These are phyloP conservation scores for Nakaseomyces kungkrabaensis DNA, from an alignment of 1,139 yeast species.

Conservation along the genomic window DNA sequence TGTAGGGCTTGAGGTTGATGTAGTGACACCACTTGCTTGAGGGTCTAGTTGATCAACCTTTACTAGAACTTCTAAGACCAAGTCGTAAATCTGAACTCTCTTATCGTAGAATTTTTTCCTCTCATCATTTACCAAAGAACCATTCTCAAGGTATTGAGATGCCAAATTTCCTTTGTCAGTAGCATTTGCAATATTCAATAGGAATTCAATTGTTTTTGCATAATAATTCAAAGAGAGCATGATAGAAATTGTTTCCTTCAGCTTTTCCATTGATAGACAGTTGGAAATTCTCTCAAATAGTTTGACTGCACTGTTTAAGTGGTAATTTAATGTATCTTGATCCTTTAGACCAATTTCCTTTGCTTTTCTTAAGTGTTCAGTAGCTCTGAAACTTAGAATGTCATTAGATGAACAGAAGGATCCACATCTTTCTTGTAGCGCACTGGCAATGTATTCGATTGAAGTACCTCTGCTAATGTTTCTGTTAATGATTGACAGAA, in stretches of 20 bases:
- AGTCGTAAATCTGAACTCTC: constrained; percentile 54
- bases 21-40: constrained; percentile 5
- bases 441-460: constrained; percentile 79
- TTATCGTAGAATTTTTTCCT: constrained; percentile 36
- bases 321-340: constrained; percentile 57
- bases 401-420: constrained; percentile 92
- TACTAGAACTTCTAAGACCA: constrained; percentile 65
- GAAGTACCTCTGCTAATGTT: constrained; percentile 88
- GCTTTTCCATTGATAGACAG: constrained; percentile 64
- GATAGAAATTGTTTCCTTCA: constrained; percentile 70
- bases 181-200: constrained; percentile 65
- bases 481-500: constrained; percentile 80
- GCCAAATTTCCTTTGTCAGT: constrained; percentile 54
- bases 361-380: constrained; percentile 83
- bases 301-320: constrained; percentile 63
- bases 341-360: constrained; percentile 64
- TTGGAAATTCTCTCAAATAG: constrained; percentile 76
- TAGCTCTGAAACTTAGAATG: constrained; percentile 86
- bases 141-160: constrained; percentile 43
- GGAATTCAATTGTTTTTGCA: constrained; percentile 79
- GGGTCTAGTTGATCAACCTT: constrained; percentile 58
- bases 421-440: constrained; percentile 87
- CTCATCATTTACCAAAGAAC: constrained; percentile 39
- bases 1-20: constrained; percentile 26
- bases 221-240: constrained; percentile 71